A percentile compares a stretch with the other conserved stretches of the same genome.
phyloP scores from a whole-genome alignment of 352 stramenopile genomes.

The Elongisporangium undulatum region DNA sequence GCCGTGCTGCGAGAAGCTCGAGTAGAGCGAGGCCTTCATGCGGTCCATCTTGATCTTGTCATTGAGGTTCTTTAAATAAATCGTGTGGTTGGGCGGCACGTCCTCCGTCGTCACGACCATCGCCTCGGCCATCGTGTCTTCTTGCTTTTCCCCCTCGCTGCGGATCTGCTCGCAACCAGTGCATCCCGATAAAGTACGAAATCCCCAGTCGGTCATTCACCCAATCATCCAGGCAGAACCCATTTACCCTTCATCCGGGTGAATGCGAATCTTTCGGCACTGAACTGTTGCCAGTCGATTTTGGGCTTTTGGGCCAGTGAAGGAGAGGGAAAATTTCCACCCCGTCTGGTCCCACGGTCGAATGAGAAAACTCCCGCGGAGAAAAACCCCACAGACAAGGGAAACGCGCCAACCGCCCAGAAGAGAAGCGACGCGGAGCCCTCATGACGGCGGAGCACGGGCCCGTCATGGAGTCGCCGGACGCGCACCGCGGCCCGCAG shows the following conservation, averaged over 20 bases:
- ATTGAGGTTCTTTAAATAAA: conserved; percentile 95
- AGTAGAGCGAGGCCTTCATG: conserved; percentile 89
- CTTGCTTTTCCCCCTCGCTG: neutral
- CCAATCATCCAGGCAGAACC: neutral
- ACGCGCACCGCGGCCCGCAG: neutral
- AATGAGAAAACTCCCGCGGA: neutral
- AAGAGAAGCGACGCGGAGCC: neutral
- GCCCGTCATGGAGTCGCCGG: neutral
- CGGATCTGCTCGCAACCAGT: neutral
- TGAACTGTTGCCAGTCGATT: neutral
- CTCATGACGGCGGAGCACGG: neutral
- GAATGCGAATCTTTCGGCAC: neutral
- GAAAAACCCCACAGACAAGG: neutral
- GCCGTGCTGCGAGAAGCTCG: conserved; percentile 89
- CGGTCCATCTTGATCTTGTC: conserved; percentile 93
- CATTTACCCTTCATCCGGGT: neutral
- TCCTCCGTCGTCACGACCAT: conserved; percentile 31
- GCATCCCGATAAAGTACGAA: neutral
- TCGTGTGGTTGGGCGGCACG: conserved; percentile 83
- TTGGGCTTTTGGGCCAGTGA: neutral
- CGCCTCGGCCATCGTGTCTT: neutral
- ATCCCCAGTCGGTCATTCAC: neutral
- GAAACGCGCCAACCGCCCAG: neutral
- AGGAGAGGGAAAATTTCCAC: neutral
- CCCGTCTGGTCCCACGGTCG: neutral